Conservation (phyloP, 345 rosid genomes). For the Cardamine occulta region DNA sequence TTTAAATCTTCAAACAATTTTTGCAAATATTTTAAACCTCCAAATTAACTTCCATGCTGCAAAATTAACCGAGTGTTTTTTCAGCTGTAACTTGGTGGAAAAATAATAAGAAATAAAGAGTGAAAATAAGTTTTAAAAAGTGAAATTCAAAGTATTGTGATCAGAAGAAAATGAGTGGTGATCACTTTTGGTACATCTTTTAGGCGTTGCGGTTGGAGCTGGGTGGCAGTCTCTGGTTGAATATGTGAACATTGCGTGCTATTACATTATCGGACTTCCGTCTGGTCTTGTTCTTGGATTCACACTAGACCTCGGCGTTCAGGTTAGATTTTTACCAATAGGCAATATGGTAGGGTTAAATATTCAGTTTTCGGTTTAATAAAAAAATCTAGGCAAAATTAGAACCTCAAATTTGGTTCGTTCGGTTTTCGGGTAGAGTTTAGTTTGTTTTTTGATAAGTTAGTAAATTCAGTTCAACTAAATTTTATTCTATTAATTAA, state of each 20-base stretch:
- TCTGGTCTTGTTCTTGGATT: slow-evolving; percentile 85
- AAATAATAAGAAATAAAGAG: too few relatives aligned
- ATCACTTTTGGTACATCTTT: not conserved
- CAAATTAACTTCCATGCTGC: too few relatives aligned
- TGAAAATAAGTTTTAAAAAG: too few relatives aligned
- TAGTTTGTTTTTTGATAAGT: not conserved
- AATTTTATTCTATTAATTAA: too few relatives aligned
- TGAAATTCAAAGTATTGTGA: too few relatives aligned
- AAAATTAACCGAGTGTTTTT: too few relatives aligned
- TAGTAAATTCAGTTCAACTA: too few relatives aligned
- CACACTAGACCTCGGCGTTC: slow-evolving; percentile 65
- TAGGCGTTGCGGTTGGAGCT: slow-evolving; percentile 97
- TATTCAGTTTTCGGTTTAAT: not conserved
- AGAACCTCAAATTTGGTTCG: not conserved
- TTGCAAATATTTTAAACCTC: too few relatives aligned
- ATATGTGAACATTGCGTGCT: slow-evolving; percentile 82
- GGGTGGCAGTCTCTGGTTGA: slow-evolving; percentile 94
- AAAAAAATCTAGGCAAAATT: not conserved
- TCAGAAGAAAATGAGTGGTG: not conserved
- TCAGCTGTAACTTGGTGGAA: too few relatives aligned
- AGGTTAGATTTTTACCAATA: slow-evolving; percentile 44
- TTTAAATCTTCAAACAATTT: too few relatives aligned
- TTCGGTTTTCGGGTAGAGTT: too few relatives aligned
- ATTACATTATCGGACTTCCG: slow-evolving; percentile 82
- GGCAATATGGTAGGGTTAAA: not conserved